Evolutionary conservation across 176 grass and related monocot species (phyloP), one percentile per base, ranked within the genome.

Genomic region (Bolboschoenus planiculmis): DNA sequence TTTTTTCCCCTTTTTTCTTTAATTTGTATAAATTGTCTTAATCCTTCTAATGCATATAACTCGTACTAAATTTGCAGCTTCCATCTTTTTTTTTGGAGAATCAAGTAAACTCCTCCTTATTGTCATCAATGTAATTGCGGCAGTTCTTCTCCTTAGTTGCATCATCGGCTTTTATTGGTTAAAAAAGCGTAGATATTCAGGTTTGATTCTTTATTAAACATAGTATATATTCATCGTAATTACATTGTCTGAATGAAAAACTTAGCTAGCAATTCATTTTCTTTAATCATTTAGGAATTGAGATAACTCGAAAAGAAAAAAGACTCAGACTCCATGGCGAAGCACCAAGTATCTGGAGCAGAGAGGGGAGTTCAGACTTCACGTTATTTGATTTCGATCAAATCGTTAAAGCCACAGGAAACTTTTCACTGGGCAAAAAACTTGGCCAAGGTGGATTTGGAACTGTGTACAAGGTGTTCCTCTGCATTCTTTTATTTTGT

Each of bases 361-460:
- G 36, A 56, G 64, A 87, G 1, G 53, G n/a, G 51, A 62, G 57
- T 86, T 75, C 70, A 26, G 85, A 87, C 8, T n/a, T 87, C 31
- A 34, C 79, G 33, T 40, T 55, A 5, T 63, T 87, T 9, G 39
- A 83, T 36, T 55, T 83, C 10, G 2, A 20, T 34, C 42, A 71
- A 13, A 78, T 87, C 53, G 23, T 11, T 31, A 73, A 44, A 10
- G 85, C 85, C 20, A 87, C 85, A 15, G 10, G 54, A 5, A 76
- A 83, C 33, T 87, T 87, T 23, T 63, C 85, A 18, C 36, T 44
- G 5, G 8, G 39, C 23, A 83, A 43, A 36, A 87, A 77, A 61
- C 79, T 87, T 16, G 78, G 85, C 29, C 54, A 83, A 59, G 85
- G 85, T 42, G 85, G 85, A 77, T 87, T 87, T 64, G 85, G 85